phyloP scores from a whole-genome alignment of 2,329 filamentous ascomycete genomes.

The Simplicillium aogashimaense region DNA sequence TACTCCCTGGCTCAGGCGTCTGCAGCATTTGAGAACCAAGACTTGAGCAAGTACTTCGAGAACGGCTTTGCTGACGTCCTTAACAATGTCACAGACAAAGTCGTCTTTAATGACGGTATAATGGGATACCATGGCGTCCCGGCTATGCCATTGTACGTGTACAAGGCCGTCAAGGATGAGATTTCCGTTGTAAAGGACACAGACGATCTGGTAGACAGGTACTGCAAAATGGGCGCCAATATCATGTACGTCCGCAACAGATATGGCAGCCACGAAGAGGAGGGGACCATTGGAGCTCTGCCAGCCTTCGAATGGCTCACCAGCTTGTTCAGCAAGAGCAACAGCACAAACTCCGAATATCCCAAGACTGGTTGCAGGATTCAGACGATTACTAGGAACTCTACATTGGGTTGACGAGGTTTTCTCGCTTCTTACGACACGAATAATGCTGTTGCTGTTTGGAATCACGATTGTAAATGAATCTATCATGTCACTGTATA shows the following conservation, averaged over 20 bases:
- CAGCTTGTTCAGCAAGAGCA: not conserved
- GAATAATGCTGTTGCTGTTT: too few relatives aligned
- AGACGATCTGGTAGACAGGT: slow-evolving; percentile 27
- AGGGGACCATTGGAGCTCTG: not conserved
- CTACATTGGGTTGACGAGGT: too few relatives aligned
- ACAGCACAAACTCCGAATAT: too few relatives aligned
- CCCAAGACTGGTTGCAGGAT: too few relatives aligned
- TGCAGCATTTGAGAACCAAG: not conserved
- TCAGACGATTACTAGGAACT: too few relatives aligned
- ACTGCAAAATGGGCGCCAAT: slow-evolving; percentile 27
- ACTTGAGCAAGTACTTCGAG: slow-evolving; percentile 4
- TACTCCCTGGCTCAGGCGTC: not conserved
- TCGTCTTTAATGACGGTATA: not conserved
- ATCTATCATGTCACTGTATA: too few relatives aligned
- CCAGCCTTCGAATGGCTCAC: not conserved
- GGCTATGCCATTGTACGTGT: slow-evolving; percentile 33
- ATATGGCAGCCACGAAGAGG: slow-evolving; percentile 23
- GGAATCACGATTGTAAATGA: too few relatives aligned
- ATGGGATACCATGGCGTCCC: slow-evolving; percentile 28
- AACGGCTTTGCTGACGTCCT: slow-evolving; percentile 1
- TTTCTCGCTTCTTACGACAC: too few relatives aligned
- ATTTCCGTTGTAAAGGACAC: slow-evolving; percentile 29
- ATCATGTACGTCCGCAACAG: slow-evolving; percentile 32
- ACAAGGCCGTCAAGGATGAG: slow-evolving; percentile 36
- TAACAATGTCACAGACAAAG: not conserved